These are phyloP conservation scores for Xylariales sp. DNA, from an alignment of 2,329 filamentous ascomycete genomes.

Conservation along the genomic window DNA sequence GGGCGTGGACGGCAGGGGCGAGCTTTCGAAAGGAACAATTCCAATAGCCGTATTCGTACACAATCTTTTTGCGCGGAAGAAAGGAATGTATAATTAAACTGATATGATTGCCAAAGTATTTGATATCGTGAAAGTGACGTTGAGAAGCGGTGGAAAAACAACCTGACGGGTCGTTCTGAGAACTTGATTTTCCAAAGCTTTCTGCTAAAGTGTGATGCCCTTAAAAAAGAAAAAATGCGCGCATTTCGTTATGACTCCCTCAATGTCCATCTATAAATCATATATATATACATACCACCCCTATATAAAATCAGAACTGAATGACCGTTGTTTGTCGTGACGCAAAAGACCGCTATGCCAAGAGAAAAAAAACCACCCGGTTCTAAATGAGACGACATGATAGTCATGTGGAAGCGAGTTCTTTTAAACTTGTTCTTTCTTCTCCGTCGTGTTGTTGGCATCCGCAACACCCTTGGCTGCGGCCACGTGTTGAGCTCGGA, in stretches of 20 bases:
- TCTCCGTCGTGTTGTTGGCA: constrained; percentile 24
- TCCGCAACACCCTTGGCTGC: constrained; percentile 21
- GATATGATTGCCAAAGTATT: constrained; percentile 29
- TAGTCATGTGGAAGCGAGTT: constrained; percentile 18
- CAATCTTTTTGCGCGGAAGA: constrained; percentile 12
- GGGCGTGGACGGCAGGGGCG: too few relatives aligned
- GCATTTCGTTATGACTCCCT: constrained; percentile 27
- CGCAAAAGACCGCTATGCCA: constrained; percentile 37
- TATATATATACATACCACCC: constrained; percentile 29
- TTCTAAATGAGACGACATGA: constrained; percentile 26
- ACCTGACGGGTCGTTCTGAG: constrained; percentile 19
- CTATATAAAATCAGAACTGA: constrained; percentile 21
- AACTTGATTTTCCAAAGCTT: constrained; percentile 27
- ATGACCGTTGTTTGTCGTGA: constrained; percentile 30
- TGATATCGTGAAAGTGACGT: constrained; percentile 26
- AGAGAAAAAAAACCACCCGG: constrained; percentile 17
- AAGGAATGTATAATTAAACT: constrained; percentile 36
- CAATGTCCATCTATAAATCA: constrained; percentile 20
- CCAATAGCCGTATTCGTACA: not conserved
- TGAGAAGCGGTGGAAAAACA: constrained; percentile 20
- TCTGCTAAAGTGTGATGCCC: constrained; percentile 23
- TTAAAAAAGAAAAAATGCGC: constrained; percentile 21
- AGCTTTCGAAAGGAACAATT: too few relatives aligned
- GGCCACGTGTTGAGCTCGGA: constrained; percentile 33
- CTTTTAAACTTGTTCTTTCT: constrained; percentile 31